Evolutionary conservation across 2,329 filamentous ascomycete species (phyloP), one percentile per base, ranked within the genome.

Genomic region (Geosmithia morbida): DNA sequence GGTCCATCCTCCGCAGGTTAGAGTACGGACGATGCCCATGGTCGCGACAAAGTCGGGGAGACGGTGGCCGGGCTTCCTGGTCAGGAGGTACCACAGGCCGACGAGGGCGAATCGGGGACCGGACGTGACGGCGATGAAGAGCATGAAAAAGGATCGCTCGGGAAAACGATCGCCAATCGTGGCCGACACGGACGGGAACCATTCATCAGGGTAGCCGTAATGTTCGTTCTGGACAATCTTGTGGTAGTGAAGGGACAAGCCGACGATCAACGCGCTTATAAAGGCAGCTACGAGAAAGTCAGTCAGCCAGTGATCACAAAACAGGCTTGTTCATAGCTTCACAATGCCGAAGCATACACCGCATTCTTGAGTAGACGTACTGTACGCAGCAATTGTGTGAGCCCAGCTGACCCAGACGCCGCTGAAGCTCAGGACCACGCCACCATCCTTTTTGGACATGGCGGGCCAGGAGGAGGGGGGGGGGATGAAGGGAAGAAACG

Each of bases 211-310:
- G 61, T 94, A 95, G 56, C 87, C 87, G 65, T 88, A 94, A 69
- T 89, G 85, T 66, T 98, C 88, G 66, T 98, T 98, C 66, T 96
- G 74, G 48, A 98, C 92, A 56, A 98, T 98, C 71, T 98, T 98
- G 60, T 85, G 78, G 68, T 92, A 97, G 67, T 98, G 92, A 45
- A 98, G 75, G 48, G 72, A 75, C 48, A 82, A 71, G 54, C 90
- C 90, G 51, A 94, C 81, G 48, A 90, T 63, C 54, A 97, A 72
- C 50, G 90, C 90, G 61, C 87, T 87, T 53, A 94, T 53, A 61
- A 97, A 97, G 49, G 90, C 89, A 58, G 76, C 83, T 87, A 55
- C 41, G 52, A 43, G 18, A 22, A 18, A 43, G 26, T 42, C 20
- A 45, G 20, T 19, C 41, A 14, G 16, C 20, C 26, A 26, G 11